A percentile compares a stretch with the other conserved stretches of the same genome.
Conservation (phyloP, 2,329 filamentous ascomycete genomes). For the Phoma sp. region DNA sequence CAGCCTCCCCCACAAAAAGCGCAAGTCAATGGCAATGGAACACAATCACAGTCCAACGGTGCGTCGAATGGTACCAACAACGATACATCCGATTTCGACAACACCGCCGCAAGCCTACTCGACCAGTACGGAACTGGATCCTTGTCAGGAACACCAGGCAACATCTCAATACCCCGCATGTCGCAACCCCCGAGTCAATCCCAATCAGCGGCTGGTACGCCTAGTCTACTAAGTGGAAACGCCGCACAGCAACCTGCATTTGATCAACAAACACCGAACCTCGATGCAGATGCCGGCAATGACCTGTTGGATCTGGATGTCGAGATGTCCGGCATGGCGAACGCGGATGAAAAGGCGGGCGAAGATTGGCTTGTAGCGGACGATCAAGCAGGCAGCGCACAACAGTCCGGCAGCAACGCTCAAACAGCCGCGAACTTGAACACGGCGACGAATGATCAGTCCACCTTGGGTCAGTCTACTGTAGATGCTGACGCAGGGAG, state of each 20-base stretch:
- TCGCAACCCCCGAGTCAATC: conserved; percentile 63
- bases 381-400: conserved; percentile 27
- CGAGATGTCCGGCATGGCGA: conserved; percentile 65
- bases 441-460: conserved; percentile 24
- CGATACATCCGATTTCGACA: conserved; percentile 44
- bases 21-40: conserved; percentile 41
- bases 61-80: conserved; percentile 41
- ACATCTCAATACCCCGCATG: conserved; percentile 63
- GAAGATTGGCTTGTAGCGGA: conserved; percentile 49
- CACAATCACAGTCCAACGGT: conserved; percentile 38
- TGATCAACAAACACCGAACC: conserved; percentile 30
- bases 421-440: conserved; percentile 28
- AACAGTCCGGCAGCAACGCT: conserved; percentile 24
- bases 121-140: conserved; percentile 72
- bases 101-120: conserved; percentile 65
- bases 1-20: conserved; percentile 35
- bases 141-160: conserved; percentile 65
- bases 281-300: conserved; percentile 34
- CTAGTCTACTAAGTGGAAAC: conserved; percentile 45
- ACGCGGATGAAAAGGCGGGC: conserved; percentile 37
- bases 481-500: conserved; percentile 41
- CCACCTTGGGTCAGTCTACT: conserved; percentile 26
- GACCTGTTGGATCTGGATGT: conserved; percentile 54
- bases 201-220: conserved; percentile 65
- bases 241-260: conserved; percentile 32